Evolutionary conservation across 108 stramenopile genomes (phyloP).

Genomic region (Cylindrotheca closterium): DNA sequence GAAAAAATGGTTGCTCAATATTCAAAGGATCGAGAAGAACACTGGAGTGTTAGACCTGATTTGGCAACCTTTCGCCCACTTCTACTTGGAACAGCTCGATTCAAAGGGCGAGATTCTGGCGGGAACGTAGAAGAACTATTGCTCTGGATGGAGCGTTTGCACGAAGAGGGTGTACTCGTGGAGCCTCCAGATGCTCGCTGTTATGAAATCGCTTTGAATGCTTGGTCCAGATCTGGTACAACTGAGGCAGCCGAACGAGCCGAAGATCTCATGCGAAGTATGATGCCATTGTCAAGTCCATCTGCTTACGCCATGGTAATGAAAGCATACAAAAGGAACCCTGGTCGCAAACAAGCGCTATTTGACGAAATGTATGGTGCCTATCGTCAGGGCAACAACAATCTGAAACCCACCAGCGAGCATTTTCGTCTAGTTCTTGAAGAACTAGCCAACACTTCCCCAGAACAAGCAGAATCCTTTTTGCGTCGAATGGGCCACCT

Average conservation of each 20-base stretch:
- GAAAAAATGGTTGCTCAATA: constrained; percentile 7
- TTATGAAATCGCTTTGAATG: neutral
- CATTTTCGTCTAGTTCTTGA: neutral
- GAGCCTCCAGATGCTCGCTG: constrained; percentile 6
- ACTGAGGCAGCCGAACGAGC: neutral
- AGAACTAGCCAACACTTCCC: neutral
- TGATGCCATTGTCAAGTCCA: neutral
- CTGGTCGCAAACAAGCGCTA: neutral
- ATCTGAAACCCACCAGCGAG: neutral
- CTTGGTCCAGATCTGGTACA: neutral
- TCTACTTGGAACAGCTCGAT: constrained; percentile 16
- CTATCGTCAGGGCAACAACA: neutral
- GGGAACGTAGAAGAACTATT: constrained; percentile 12
- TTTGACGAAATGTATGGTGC: neutral
- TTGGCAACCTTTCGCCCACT: constrained; percentile 22
- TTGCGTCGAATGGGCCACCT: neutral
- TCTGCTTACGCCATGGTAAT: neutral
- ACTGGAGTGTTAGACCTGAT: constrained; percentile 6
- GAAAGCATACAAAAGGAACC: neutral
- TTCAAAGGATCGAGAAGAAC: constrained; percentile 3
- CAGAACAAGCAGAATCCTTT: neutral
- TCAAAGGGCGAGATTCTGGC: constrained; percentile 2
- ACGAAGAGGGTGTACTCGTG: constrained; percentile 9
- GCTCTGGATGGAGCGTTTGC: constrained; percentile 21
- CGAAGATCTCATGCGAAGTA: neutral